phyloP scores from a whole-genome alignment of 2,329 filamentous ascomycete genomes.

The Talaromyces atroroseus region DNA sequence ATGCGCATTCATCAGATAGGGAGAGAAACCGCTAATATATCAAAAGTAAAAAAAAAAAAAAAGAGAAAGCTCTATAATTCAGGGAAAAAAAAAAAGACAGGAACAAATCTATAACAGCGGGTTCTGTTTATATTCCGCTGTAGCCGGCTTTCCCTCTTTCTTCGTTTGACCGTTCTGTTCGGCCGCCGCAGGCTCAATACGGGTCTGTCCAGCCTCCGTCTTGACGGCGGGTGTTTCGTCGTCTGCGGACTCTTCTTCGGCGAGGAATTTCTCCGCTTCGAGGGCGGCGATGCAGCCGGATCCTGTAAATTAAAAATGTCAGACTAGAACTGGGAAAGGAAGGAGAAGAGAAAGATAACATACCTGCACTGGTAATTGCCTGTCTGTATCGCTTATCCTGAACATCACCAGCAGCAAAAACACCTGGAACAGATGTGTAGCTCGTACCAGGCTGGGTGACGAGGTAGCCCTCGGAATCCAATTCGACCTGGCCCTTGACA shows the following conservation, averaged over 20 bases:
- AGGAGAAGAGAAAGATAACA: conserved; percentile 32
- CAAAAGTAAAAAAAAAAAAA: too few relatives aligned
- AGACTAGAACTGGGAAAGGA: neutral
- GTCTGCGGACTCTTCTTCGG: conserved; percentile 61
- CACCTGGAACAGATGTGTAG: conserved; percentile 79
- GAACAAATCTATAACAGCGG: conserved; percentile 50
- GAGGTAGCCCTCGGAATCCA: conserved; percentile 87
- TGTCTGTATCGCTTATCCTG: conserved; percentile 98
- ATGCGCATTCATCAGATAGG: neutral
- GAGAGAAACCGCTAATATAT: neutral
- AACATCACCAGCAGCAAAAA: conserved; percentile 95
- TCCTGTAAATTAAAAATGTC: conserved; percentile 41
- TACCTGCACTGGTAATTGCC: conserved; percentile 94
- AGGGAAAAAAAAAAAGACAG: too few relatives aligned
- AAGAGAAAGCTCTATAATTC: neutral
- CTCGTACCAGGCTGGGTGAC: conserved; percentile 83
- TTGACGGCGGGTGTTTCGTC: conserved; percentile 35
- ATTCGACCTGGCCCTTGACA: conserved; percentile 83
- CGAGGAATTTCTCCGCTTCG: conserved; percentile 89
- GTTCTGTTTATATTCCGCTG: conserved; percentile 57
- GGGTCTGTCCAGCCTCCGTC: conserved; percentile 45
- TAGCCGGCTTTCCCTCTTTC: conserved; percentile 22
- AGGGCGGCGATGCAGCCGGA: conserved; percentile 93
- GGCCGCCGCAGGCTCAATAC: conserved; percentile 20
- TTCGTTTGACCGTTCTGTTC: conserved; percentile 4